A percentile compares a stretch with the other conserved stretches of the same genome.
Conservation (phyloP, 139 green algal species). For the Gonium pectorale region DNA sequence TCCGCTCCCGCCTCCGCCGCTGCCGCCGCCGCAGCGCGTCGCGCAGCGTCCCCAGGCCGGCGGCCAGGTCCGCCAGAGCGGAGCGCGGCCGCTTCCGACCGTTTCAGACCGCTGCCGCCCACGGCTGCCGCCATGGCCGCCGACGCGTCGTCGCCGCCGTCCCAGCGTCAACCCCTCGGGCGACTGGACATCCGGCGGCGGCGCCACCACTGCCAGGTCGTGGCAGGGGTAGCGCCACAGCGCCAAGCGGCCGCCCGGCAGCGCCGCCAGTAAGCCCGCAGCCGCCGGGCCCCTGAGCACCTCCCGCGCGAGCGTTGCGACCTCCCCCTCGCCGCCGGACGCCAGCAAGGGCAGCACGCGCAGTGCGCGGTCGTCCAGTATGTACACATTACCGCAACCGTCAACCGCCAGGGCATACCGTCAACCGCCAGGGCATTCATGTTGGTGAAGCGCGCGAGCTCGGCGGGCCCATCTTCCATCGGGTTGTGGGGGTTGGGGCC, state of each 20-base stretch:
- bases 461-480: background rate
- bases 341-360: background rate
- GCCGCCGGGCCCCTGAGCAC: background rate
- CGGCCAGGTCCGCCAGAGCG: background rate
- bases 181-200: background rate
- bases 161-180: background rate
- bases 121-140: too few relatives aligned
- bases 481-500: too few relatives aligned
- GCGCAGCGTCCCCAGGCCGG: background rate
- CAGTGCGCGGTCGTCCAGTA: conserved; percentile 12
- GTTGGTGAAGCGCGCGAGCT: background rate
- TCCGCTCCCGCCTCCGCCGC: background rate
- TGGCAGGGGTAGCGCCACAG: background rate
- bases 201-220: background rate
- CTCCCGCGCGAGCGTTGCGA: background rate
- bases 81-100: background rate
- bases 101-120: too few relatives aligned
- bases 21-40: too few relatives aligned
- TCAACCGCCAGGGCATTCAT: background rate
- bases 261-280: background rate
- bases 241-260: conserved; percentile 7
- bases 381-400: conserved; percentile 30
- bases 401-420: too few relatives aligned
- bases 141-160: too few relatives aligned
- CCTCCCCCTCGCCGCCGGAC: background rate